Conservation (phyloP, 768 basidiomycete genomes). For the Leccinum uliginosum region DNA sequence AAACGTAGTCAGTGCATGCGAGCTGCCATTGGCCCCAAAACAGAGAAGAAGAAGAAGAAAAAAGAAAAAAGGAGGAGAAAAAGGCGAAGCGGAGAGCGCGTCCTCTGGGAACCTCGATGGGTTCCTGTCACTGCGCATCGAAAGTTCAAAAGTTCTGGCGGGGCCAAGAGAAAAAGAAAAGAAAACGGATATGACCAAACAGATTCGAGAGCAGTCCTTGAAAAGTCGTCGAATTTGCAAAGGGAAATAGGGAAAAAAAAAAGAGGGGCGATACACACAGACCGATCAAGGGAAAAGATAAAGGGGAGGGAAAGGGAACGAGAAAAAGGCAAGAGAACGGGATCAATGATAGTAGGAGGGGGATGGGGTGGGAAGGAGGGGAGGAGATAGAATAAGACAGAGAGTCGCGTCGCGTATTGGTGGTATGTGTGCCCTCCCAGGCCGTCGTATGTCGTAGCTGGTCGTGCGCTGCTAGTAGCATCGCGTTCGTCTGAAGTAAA, state of each 20-base stretch:
- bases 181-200: neutral
- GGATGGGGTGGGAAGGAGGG: no score
- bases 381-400: neutral
- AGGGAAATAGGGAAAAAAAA: no score
- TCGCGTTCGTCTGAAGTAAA: neutral
- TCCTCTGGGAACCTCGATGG: no score
- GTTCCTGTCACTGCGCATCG: no score
- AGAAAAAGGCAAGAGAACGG: neutral
- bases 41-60: no score
- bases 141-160: neutral
- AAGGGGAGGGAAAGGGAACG: neutral
- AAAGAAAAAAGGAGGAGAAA: no score
- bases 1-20: no score
- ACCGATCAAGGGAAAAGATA: no score
- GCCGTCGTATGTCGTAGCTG: neutral
- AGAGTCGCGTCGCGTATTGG: neutral
- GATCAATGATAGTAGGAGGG: neutral
- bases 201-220: neutral
- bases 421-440: neutral
- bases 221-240: no score
- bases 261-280: no score
- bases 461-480: neutral
- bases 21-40: no score
- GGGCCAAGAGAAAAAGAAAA: neutral
- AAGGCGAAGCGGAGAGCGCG: no score